Evolutionary conservation across 306 rosid genomes (phyloP), one percentile per base, ranked within the genome.

Genomic region (cucumber (Cucumis sativus)): DNA sequence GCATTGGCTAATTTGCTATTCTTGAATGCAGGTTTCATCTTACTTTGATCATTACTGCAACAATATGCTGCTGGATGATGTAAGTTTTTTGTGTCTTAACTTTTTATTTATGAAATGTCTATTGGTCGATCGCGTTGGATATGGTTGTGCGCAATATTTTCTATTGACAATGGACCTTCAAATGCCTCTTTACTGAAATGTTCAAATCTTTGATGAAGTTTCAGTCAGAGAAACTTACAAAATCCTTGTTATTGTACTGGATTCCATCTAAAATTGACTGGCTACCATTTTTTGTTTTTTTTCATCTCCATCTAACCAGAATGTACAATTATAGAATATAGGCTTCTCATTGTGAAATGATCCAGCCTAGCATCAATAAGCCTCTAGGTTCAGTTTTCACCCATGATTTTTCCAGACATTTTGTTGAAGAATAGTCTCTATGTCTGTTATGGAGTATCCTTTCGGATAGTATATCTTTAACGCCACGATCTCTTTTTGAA

Each of bases 51-150:
- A 88, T 84, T 80, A 94, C 97, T 63, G 98, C 97, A 45, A 93
- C 93, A 25, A 84, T 91, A 68, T 91, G 97, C 85, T 87, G 96
- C 81, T 94, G 98, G 98, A 88, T 94, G 94, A 94, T 94, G 97
- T 94, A 88, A 86, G 97, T 85, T 17, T 21, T 21, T 33, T 39
- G 45, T 55, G 35, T 65, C 7, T 65, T 64, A 70, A 66, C 18
- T 40, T 66, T 39, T 66, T 66, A 30, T 37, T 37, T 17, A 64
- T 30, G 43, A 8, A 35, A 35, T 33, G 51, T 65, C 17, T 39
- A 18, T 37, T 18, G 49, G 41, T 40, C 40, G 74, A n/a, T 39
- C 33, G 10, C 11, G 30, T 40, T 41, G 74, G 17, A 68, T 67
- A 12, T 5, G 55, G 35, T 68, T 68, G 33, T 40, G 30, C n/a